Conservation (phyloP, 2,329 filamentous ascomycete species). For the Alternaria novae-zelandiae region DNA sequence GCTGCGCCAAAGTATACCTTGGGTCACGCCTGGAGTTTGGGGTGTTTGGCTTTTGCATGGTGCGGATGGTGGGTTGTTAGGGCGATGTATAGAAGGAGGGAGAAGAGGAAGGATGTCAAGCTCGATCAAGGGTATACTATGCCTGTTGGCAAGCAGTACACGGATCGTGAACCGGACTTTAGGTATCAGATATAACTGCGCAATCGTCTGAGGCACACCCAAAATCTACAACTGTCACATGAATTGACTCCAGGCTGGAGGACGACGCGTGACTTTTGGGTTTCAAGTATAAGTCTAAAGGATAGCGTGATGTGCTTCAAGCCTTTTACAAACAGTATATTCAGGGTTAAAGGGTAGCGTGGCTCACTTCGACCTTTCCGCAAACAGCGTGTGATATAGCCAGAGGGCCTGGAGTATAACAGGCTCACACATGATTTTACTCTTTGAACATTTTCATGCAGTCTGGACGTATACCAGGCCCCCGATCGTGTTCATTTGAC, state of each 20-base stretch:
- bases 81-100: constrained; percentile 42
- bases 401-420: not conserved
- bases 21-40: constrained; percentile 48
- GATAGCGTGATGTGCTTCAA: not conserved
- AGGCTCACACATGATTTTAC: not conserved
- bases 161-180: constrained; percentile 40
- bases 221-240: not conserved
- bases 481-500: too few species aligned
- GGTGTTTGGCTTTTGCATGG: constrained; percentile 47
- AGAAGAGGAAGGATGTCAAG: constrained; percentile 38
- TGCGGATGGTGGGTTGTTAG: constrained; percentile 48
- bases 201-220: not conserved
- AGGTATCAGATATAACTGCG: constrained; percentile 31
- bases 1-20: constrained; percentile 35
- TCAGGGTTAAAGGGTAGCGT: rapidly evolving
- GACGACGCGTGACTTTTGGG: not conserved
- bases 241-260: not conserved
- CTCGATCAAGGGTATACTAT: constrained; percentile 28
- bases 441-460: too few species aligned
- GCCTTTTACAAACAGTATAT: rapidly evolving
- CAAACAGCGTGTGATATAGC: rapidly evolving
- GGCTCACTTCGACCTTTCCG: rapidly evolving
- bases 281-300: rapidly evolving
- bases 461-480: too few species aligned
- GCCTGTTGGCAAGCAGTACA: constrained; percentile 24